Evolutionary conservation across 768 basidiomycete species (phyloP), one percentile per base, ranked within the genome.

Genomic region (Thelephora aurantiotincta): DNA sequence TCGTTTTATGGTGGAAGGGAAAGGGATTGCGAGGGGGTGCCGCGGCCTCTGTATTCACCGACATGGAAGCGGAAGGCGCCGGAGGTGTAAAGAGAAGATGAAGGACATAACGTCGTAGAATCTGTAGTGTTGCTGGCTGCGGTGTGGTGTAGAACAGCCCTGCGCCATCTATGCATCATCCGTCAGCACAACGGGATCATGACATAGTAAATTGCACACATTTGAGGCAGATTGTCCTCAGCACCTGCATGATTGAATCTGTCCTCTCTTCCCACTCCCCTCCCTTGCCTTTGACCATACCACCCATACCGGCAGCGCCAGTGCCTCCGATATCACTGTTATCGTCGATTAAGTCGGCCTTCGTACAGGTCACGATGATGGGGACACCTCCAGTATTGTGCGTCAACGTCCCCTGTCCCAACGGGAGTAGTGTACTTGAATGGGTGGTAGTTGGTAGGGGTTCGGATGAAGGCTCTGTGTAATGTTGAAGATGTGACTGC

Each of bases 191-290:
- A 5, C 22, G 22, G 26, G 26, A 30, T 18, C 34, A 42, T 13
- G 22, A 41, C 18, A 30, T 23, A 43, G 14, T 26, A 38, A 34
- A 23, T 20, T 16, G 69, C 91, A 58, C 53, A 93, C 94, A 96
- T 65, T 89, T 88, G 45, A 97, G 65, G 59, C 90, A 94, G 46
- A 98, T 77, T 0, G 90, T 87, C 35, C 96, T 75, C 45, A 99
- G 71, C n/a, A 88, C 78, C 58, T 98, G 94, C 81, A 96, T 94
- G 4, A 97, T 70, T 35, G 85, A 84, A 58, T 99, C 96, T 36
- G 91, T 93, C 56, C 83, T 71, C 63, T 99, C 96, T 63, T 99
- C 96, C 87, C 87, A 90, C 56, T 88, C 85, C 9, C 79, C 83
- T 1, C 89, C 88, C 60, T 90, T 91, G 2, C 87, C 87, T 63